Percentiles rank a stretch among this genome's conserved stretches.
Conservation (phyloP, 164 flowering plant species). For the Piper longum region DNA sequence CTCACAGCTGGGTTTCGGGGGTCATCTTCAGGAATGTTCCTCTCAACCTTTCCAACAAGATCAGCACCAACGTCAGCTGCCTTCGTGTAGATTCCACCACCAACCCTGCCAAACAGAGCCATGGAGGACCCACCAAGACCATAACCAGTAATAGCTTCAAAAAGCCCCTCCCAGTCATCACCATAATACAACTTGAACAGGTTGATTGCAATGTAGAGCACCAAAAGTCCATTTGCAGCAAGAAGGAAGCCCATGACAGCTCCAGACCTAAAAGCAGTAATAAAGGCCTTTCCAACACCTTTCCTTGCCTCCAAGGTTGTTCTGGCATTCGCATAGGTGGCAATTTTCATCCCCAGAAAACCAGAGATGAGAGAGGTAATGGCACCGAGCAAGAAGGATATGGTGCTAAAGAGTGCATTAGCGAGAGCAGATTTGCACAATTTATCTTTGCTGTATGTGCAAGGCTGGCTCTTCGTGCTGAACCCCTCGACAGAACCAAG, state of each 20-base stretch:
- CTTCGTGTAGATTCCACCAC: slow-evolving; percentile 77
- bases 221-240: slow-evolving; percentile 76
- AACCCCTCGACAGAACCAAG: slow-evolving; percentile 80
- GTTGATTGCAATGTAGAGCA: slow-evolving; percentile 54
- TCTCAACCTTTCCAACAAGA: slow-evolving; percentile 87
- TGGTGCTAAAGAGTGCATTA: slow-evolving; percentile 64
- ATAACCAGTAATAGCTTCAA: slow-evolving; percentile 78
- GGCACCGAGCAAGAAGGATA: slow-evolving; percentile 70
- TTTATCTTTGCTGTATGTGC: slow-evolving; percentile 34
- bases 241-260: slow-evolving; percentile 89
- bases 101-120: slow-evolving; percentile 87
- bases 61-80: slow-evolving; percentile 94
- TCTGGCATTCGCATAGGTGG: slow-evolving; percentile 82
- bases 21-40: slow-evolving; percentile 86
- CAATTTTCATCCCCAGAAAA: slow-evolving; percentile 84
- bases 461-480: slow-evolving; percentile 57
- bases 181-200: slow-evolving; percentile 67
- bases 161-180: slow-evolving; percentile 82
- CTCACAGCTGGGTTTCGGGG: slow-evolving; percentile 83
- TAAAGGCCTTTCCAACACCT: slow-evolving; percentile 83
- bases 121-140: slow-evolving; percentile 86
- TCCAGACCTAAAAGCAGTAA: slow-evolving; percentile 67
- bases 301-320: slow-evolving; percentile 77
- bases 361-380: slow-evolving; percentile 71
- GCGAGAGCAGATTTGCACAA: slow-evolving; percentile 74